Conservation (phyloP, 805 yeast genomes). For the Myxozyma geophila region DNA sequence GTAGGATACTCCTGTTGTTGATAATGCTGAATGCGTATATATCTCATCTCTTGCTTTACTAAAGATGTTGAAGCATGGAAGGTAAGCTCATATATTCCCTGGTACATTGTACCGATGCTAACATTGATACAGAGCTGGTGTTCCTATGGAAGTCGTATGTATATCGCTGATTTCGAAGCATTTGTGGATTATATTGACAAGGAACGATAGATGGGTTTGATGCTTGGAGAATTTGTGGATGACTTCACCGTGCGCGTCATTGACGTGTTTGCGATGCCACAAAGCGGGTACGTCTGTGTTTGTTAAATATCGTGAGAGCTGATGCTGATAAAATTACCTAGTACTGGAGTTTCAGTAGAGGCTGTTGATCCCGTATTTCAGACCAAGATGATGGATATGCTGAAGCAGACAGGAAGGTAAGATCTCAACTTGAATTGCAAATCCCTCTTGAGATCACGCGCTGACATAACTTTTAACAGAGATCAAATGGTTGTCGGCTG, state of each 20-base stretch:
- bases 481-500: conserved; percentile 99
- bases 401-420: conserved; percentile 84
- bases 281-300: conserved; percentile 53
- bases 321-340: conserved; percentile 42
- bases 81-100: conserved; percentile 44
- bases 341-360: conserved; percentile 98
- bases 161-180: not conserved
- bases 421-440: not conserved
- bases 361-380: conserved; percentile 99
- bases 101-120: not conserved
- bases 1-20: conserved; percentile 46
- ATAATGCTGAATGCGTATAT: conserved; percentile 94
- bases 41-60: conserved; percentile 92
- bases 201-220: conserved; percentile 74
- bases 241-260: conserved; percentile 96
- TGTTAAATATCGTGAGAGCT: not conserved
- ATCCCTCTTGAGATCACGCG: not conserved
- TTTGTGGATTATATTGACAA: not conserved
- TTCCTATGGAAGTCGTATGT: conserved; percentile 68
- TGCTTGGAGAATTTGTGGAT: conserved; percentile 98
- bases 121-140: conserved; percentile 50
- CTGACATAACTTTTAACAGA: conserved; percentile 48
- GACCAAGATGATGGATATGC: conserved; percentile 99
- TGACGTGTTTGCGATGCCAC: conserved; percentile 99
- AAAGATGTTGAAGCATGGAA: conserved; percentile 96